phyloP scores from a whole-genome alignment of 257 asterid species.

The Henckelia pumila region DNA sequence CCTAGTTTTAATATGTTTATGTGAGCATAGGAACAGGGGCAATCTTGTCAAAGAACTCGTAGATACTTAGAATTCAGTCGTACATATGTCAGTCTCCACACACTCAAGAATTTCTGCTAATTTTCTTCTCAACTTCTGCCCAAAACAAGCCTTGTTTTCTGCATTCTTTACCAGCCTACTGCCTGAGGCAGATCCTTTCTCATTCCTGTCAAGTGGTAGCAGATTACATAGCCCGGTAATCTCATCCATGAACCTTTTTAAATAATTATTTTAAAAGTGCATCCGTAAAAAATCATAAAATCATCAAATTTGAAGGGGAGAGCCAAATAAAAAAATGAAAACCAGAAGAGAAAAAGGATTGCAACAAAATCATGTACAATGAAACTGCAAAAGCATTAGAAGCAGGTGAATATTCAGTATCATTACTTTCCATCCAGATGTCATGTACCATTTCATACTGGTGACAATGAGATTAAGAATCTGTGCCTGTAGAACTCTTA shows the following conservation, averaged over 20 bases:
- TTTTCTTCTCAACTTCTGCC: not conserved
- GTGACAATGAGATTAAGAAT: slow-evolving; percentile 28
- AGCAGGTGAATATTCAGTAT: slow-evolving; percentile 4
- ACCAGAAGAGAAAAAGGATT: not conserved
- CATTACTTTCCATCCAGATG: slow-evolving; percentile 22
- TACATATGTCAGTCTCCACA: not conserved
- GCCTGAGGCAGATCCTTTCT: slow-evolving; percentile 10
- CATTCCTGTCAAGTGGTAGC: slow-evolving; percentile 20
- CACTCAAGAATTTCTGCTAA: slow-evolving; percentile 15
- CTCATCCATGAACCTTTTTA: not conserved
- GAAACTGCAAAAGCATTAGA: slow-evolving; percentile 14
- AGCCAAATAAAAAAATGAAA: not conserved
- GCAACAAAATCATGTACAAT: slow-evolving; percentile 9
- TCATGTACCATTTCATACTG: slow-evolving; percentile 11
- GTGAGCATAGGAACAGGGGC: not conserved
- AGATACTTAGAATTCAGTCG: not conserved
- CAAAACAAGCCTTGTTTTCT: not conserved
- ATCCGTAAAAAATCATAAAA: not conserved
- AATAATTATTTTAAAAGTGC: too few relatives aligned
- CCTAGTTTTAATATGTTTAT: not conserved
- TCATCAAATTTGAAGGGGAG: not conserved
- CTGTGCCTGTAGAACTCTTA: slow-evolving; percentile 40
- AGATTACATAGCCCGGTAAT: slow-evolving; percentile 9
- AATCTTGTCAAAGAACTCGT: slow-evolving; percentile 7
- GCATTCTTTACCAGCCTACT: slow-evolving; percentile 14